These are phyloP conservation scores for Hylodesmum podocarpum DNA, from an alignment of 306 rosid species.

Conservation along the genomic window DNA sequence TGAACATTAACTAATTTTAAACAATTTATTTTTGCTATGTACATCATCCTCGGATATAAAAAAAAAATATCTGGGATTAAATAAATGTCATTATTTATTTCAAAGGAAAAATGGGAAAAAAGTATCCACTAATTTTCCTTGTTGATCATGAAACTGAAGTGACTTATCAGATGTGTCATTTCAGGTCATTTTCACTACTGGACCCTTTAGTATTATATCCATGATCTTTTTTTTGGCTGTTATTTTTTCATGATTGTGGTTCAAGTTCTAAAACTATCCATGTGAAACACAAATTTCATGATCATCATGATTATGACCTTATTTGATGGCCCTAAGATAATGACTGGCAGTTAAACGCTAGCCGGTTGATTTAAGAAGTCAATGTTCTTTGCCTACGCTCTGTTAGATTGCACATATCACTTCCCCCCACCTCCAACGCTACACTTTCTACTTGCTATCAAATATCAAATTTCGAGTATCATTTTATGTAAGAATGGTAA, in stretches of 20 bases:
- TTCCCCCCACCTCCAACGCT: not conserved
- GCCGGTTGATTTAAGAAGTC: not conserved
- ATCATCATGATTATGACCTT: not conserved
- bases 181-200: not conserved
- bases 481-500: not conserved
- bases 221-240: not conserved
- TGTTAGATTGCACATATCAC: not conserved
- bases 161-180: not conserved
- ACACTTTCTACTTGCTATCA: not conserved
- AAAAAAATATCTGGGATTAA: not conserved
- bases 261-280: not conserved
- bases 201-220: not conserved
- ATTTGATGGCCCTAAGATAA: not conserved
- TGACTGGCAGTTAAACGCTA: not conserved
- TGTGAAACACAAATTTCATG: slow-evolving; percentile 1
- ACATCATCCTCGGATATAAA: not conserved
- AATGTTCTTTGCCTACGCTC: slow-evolving; percentile 2
- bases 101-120: not conserved
- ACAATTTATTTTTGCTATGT: not conserved
- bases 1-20: slow-evolving; percentile 2
- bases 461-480: not conserved
- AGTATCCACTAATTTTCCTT: not conserved
- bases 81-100: not conserved
- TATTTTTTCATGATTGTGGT: not conserved
- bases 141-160: not conserved